These are phyloP conservation scores for Mortierella claussenii DNA, from an alignment of 192 early-diverging fungal genomes.

Conservation along the genomic window DNA sequence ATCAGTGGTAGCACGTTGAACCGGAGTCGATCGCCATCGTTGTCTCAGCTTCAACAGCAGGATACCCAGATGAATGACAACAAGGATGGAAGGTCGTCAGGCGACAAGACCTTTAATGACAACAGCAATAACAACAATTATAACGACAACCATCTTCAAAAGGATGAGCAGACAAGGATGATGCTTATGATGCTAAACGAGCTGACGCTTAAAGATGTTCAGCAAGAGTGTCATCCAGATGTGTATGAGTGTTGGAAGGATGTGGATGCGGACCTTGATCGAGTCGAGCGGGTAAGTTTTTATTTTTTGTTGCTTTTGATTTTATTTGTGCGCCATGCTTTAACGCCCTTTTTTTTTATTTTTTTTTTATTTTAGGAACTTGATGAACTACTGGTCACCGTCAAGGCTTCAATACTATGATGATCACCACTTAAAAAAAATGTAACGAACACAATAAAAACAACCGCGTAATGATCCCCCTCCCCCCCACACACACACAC, in stretches of 20 bases:
- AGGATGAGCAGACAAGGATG: constrained; percentile 32
- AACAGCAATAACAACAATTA: constrained; percentile 2
- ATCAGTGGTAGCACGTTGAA: not conserved
- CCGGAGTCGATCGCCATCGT: constrained; percentile 12
- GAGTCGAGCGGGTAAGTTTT: constrained; percentile 39
- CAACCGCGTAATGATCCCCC: not conserved
- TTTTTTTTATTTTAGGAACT: constrained; percentile 36
- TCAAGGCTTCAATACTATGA: constrained; percentile 38
- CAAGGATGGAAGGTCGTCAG: not conserved
- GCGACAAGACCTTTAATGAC: constrained; percentile 1
- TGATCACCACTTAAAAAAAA: not conserved
- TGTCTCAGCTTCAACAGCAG: constrained; percentile 10
- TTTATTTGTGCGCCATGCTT: too few relatives aligned
- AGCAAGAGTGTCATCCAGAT: constrained; percentile 47
- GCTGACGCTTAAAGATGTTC: constrained; percentile 48
- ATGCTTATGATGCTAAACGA: constrained; percentile 51
- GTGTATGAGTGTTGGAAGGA: constrained; percentile 53
- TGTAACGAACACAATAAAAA: not conserved
- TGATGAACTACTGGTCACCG: constrained; percentile 51
- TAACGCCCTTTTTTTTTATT: not conserved
- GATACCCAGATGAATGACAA: not conserved
- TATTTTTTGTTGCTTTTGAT: not conserved
- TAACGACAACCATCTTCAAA: constrained; percentile 6
- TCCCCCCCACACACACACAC: not conserved
- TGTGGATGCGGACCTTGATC: constrained; percentile 46